A percentile compares a stretch with the other conserved stretches of the same genome.
Conservation (phyloP, 768 basidiomycete species). For the Cystofilobasidium macerans region DNA sequence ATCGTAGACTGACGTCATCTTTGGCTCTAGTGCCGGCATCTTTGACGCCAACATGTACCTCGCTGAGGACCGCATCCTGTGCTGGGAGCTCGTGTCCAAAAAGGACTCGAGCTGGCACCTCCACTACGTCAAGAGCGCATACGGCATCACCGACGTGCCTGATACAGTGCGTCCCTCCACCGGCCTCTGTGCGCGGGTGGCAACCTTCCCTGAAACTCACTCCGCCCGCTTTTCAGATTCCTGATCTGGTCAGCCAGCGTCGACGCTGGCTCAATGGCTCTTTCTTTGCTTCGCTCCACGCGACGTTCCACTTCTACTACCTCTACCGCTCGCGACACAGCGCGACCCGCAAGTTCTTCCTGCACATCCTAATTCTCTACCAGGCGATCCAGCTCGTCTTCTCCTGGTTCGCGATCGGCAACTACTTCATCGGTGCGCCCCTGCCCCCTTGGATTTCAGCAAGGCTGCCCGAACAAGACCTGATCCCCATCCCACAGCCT, state of each 20-base stretch:
- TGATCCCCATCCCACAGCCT: constrained; percentile 40
- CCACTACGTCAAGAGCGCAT: constrained; percentile 92
- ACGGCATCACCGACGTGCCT: constrained; percentile 84
- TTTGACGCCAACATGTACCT: constrained; percentile 85
- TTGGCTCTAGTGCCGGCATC: constrained; percentile 65
- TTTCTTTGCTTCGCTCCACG: constrained; percentile 94
- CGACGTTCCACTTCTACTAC: constrained; percentile 80
- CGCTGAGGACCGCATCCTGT: constrained; percentile 70
- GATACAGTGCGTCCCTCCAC: constrained; percentile 54
- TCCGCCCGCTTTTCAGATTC: constrained; percentile 45
- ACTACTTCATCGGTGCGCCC: constrained; percentile 41
- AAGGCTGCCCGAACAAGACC: neutral
- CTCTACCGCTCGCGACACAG: constrained; percentile 54
- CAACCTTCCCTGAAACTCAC: neutral
- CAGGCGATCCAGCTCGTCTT: constrained; percentile 50
- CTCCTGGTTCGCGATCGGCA: constrained; percentile 76
- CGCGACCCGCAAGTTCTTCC: constrained; percentile 16
- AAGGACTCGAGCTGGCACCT: constrained; percentile 78
- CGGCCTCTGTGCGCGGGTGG: neutral
- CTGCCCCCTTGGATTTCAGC: neutral
- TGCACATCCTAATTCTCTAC: constrained; percentile 25
- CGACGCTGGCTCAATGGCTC: constrained; percentile 95
- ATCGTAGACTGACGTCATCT: neutral
- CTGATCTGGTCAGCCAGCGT: constrained; percentile 88
- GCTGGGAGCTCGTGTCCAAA: constrained; percentile 97